These are phyloP conservation scores for Piromyces sp. DNA, from an alignment of 192 early-diverging fungal genomes.

Conservation along the genomic window DNA sequence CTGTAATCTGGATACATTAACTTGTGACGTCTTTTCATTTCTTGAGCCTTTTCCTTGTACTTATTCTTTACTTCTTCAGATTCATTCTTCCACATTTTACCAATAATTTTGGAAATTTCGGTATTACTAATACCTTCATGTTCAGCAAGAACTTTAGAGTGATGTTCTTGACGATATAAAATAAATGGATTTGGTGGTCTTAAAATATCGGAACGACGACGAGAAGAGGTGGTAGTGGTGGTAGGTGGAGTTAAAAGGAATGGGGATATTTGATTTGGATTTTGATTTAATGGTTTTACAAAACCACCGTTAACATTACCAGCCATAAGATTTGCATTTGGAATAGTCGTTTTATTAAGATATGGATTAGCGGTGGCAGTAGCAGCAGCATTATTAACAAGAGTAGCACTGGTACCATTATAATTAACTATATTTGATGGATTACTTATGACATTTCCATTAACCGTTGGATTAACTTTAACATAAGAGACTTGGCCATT, in stretches of 20 bases:
- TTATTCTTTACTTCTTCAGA: slow-evolving; percentile 21
- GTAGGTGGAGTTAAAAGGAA: not conserved
- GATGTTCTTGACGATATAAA: slow-evolving; percentile 31
- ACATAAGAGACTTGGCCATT: not conserved
- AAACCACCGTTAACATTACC: not conserved
- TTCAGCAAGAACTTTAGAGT: slow-evolving; percentile 25
- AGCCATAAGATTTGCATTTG: not conserved
- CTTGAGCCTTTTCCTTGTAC: slow-evolving; percentile 25
- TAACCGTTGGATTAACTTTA: not conserved
- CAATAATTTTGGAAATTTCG: slow-evolving; percentile 33
- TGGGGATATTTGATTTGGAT: not conserved
- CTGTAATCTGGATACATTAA: slow-evolving; percentile 31
- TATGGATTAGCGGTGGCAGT: not conserved
- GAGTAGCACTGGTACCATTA: not conserved
- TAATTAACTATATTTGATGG: not conserved
- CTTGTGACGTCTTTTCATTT: slow-evolving; percentile 30
- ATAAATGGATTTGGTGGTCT: slow-evolving; percentile 33
- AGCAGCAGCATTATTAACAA: not conserved
- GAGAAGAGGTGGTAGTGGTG: not conserved
- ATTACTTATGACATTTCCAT: not conserved
- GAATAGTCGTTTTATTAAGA: not conserved
- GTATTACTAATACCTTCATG: slow-evolving; percentile 30
- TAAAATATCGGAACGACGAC: slow-evolving; percentile 3
- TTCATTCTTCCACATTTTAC: slow-evolving; percentile 32
- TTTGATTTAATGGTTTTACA: not conserved